Evolutionary conservation across 139 green algal species (phyloP), one percentile per base, ranked within the genome.

Genomic region (Edaphochlamys debaryana): DNA sequence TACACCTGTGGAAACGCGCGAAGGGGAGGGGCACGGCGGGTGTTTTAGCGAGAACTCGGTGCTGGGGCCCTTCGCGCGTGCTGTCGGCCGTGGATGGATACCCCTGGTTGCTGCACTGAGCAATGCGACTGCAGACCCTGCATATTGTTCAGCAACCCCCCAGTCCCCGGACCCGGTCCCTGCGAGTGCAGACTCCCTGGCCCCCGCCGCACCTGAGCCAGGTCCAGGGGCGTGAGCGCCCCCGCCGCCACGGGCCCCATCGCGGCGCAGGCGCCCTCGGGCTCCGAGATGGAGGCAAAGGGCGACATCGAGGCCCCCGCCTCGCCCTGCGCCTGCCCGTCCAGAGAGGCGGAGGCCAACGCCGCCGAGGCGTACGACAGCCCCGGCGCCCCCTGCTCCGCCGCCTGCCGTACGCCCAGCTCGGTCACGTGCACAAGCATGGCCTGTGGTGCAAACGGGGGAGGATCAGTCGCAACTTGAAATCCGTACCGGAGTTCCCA

Each of bases 191-290:
- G 17, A 54, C 48, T 54, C 11, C 11, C 48, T 54, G 11, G 48
- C 11, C 48, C 48, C 48, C n/a, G n/a, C n/a, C 74, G 11, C 40
- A 82, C 76, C 76, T 82, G 76, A n/a, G 76, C 76, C 6, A 54
- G 73, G 32, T 82, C 76, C 32, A 82, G 45, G 3, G 76, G 42
- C 4, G 56, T 36, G 2, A 81, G 74, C 11, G 37, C 25, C 29
- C 22, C 30, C 70, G 30, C 9, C 3, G 20, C 42, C 69, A 19
- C 9, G 27, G 41, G 37, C 9, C 45, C 45, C 45, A 13, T 63
- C 17, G 7, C 56, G 56, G 9, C 15, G 56, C 56, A 63, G 23
- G 56, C 23, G 56, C 56, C 50, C 50, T 58, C 50, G 20, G 25
- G 50, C 38, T 42, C 36, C 15, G 22, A 36, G n/a, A 19, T 42